These are phyloP conservation scores for Fraxinus ornus DNA, from an alignment of 305 asterid species.

Conservation along the genomic window DNA sequence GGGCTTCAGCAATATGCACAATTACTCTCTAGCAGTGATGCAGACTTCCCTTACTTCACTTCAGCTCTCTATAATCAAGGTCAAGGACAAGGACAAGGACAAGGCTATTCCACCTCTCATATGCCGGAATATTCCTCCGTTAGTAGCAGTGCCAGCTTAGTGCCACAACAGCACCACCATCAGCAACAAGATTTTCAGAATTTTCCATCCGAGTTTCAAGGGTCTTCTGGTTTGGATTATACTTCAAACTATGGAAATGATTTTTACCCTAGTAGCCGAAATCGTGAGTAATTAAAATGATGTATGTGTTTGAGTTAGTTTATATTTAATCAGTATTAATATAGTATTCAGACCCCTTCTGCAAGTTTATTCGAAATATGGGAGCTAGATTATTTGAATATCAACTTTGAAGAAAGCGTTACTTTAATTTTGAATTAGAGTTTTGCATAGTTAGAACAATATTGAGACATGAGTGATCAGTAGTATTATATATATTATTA, in stretches of 20 bases:
- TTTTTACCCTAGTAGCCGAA: constrained; percentile 34
- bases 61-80: constrained; percentile 39
- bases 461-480: too few species aligned
- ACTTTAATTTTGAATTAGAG: too few species aligned
- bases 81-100: background rate
- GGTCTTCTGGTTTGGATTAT: constrained; percentile 29
- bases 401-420: background rate
- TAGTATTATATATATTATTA: too few species aligned
- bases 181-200: constrained; percentile 20
- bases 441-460: too few species aligned
- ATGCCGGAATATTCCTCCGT: background rate
- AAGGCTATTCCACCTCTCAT: background rate
- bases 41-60: constrained; percentile 48
- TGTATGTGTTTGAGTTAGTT: background rate
- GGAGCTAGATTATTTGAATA: background rate
- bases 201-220: constrained; percentile 19
- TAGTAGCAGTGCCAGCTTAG: background rate
- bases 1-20: constrained; percentile 68
- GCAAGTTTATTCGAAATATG: background rate
- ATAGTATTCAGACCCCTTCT: background rate
- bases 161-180: background rate
- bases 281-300: constrained; percentile 14
- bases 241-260: constrained; percentile 28
- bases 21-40: constrained; percentile 58
- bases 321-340: background rate